Evolutionary conservation across 1,284 basidiomycete species (phyloP).

Genomic region (Microbotryum intermedium): DNA sequence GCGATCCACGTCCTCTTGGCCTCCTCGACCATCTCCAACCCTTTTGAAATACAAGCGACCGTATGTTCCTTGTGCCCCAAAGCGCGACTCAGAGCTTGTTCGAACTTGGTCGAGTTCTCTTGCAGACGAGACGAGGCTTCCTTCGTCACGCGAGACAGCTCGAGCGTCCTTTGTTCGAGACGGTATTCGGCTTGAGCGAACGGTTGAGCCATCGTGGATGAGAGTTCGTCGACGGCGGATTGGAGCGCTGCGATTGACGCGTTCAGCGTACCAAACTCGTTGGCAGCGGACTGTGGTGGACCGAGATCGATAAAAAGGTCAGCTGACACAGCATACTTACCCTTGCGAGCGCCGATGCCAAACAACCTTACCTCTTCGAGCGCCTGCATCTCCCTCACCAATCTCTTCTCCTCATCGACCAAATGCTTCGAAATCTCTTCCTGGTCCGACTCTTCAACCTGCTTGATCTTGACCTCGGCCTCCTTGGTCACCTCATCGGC

Average conservation of each 20-base stretch:
- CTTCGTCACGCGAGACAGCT: not conserved
- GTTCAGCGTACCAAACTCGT: slow-evolving; percentile 17
- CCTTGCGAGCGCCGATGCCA: not conserved
- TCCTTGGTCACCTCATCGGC: slow-evolving; percentile 12
- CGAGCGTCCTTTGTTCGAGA: slow-evolving; percentile 19
- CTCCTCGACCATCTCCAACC: too few species aligned
- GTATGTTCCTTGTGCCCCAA: too few species aligned
- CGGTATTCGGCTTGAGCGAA: slow-evolving; percentile 16
- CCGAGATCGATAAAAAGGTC: not conserved
- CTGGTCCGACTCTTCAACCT: not conserved
- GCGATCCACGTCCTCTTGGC: too few species aligned
- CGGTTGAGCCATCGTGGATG: slow-evolving; percentile 11
- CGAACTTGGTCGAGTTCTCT: too few species aligned
- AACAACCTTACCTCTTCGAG: slow-evolving; percentile 26
- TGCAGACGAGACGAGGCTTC: too few species aligned
- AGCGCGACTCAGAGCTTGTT: too few species aligned
- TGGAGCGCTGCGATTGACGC: slow-evolving; percentile 19
- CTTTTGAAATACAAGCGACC: too few species aligned
- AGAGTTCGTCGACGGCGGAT: slow-evolving; percentile 19
- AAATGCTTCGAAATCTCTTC: not conserved
- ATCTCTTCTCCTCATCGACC: slow-evolving; percentile 11
- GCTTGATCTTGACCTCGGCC: slow-evolving; percentile 11
- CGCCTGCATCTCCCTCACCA: slow-evolving; percentile 21
- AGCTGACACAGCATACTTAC: not conserved
- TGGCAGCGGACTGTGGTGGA: slow-evolving; percentile 7